phyloP scores from a whole-genome alignment of 306 rosid genomes.

The Hippophae tibetana region DNA sequence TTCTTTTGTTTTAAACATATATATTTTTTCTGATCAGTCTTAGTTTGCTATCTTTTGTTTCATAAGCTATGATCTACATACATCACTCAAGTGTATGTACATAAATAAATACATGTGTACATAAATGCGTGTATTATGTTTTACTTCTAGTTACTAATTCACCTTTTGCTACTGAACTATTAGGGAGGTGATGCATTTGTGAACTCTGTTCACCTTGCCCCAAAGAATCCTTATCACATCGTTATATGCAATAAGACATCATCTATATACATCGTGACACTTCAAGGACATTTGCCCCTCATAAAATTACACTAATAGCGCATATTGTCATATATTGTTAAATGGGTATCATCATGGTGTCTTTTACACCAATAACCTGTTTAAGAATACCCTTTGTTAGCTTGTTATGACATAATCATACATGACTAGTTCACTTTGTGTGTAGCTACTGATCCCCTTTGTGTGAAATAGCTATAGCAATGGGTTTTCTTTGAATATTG shows the following conservation, averaged over 20 bases:
- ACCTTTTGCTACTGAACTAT: conserved; percentile 22
- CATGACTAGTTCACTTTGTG: too few relatives aligned
- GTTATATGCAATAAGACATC: conserved; percentile 95
- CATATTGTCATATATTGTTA: neutral
- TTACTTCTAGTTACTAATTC: neutral
- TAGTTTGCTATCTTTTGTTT: conserved; percentile 2
- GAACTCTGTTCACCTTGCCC: conserved; percentile 89
- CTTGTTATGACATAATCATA: too few relatives aligned
- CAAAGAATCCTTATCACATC: conserved; percentile 74
- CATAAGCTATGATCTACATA: neutral
- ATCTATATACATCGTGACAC: conserved; percentile 87
- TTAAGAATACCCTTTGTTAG: too few relatives aligned
- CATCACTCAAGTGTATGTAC: neutral
- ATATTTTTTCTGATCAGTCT: conserved; percentile 7
- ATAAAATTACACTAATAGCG: neutral
- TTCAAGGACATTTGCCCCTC: conserved; percentile 66
- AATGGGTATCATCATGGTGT: too few relatives aligned
- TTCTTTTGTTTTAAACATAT: neutral
- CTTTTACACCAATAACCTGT: too few relatives aligned
- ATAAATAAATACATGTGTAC: too few relatives aligned
- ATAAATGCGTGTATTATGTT: neutral
- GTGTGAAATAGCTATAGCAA: too few relatives aligned
- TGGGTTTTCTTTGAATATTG: too few relatives aligned
- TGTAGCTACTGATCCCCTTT: too few relatives aligned
- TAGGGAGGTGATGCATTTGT: conserved; percentile 99